Evolutionary conservation across 1,284 basidiomycete species (phyloP), one percentile per base, ranked within the genome.

Genomic region (Melampsora americana): DNA sequence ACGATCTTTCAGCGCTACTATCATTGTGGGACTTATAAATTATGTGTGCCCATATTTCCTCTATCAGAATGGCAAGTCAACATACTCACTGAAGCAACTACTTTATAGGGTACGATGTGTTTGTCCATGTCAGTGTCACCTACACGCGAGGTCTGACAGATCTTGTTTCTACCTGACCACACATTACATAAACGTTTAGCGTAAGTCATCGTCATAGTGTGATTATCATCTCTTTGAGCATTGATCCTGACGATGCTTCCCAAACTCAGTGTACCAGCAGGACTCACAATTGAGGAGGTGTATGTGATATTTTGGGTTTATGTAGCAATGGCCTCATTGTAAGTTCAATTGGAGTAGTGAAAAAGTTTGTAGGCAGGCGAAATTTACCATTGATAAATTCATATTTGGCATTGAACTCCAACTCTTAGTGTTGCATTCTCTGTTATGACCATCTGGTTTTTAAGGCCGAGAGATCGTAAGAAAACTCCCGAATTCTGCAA

Each of bases 401-500:
- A 46, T 70, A 18, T 59, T 61, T 26, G 28, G 18, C 26, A 23
- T 56, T 60, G 1, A 42, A 39, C 35, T 11, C 18, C 50, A 28
- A 16, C 53, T 26, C 39, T 32, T 35, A 71, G 69, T 28, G 69
- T 71, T 48, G 56, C 69, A 28, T 61, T 61, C 28, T 61, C 69
- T 18, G 69, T 71, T 14, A 30, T 71, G 18, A 71, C 60, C 42
- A 71, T 71, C 28, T 71, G 69, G 69, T 71, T 71, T 71, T 64
- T 60, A 32, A 61, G 59, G 18, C 69, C 69, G n/a, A 71, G 69
- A 62, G 62, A 71, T 71, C 69, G 69, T 71, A 5, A 71, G 69
- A 61, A 23, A 35, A 20, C 18, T 26, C 28, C 18, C 42, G 5
- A 4, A 26, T 69, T 35, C 30, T 11, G 42, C 18, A 26, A 1